Conservation (phyloP, 495 filamentous ascomycete genomes). For the Hyphodiscus hymeniophilus region DNA sequence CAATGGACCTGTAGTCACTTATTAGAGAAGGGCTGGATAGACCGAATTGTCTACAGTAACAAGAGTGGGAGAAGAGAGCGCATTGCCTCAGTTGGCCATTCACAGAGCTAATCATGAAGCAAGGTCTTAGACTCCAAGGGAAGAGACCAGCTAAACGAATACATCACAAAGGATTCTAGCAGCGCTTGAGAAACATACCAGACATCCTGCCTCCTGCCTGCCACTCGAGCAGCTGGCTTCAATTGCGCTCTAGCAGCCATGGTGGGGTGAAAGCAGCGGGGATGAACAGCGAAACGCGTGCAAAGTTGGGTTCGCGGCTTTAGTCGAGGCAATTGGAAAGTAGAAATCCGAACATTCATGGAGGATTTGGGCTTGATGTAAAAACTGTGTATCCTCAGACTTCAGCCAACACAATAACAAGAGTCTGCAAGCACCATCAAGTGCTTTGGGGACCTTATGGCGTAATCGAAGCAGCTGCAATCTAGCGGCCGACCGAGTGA, state of each 20-base stretch:
- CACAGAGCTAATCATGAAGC: background rate
- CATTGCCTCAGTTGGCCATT: background rate
- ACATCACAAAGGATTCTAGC: background rate
- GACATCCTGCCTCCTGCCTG: constrained; percentile 82
- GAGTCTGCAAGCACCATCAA: too few species aligned
- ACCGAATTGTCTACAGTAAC: background rate
- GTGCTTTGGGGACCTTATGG: too few species aligned
- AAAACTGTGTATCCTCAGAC: background rate
- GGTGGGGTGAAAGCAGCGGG: constrained; percentile 11
- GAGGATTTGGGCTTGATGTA: background rate
- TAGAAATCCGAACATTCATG: constrained; percentile 4
- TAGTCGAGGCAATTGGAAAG: background rate
- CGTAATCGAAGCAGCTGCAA: too few species aligned
- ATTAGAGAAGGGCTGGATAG: background rate
- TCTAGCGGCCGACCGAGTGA: too few species aligned
- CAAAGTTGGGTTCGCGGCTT: background rate
- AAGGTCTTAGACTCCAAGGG: too few species aligned
- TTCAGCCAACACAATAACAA: too few species aligned
- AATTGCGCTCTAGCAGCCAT: constrained; percentile 29
- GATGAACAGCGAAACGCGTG: background rate
- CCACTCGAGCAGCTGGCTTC: constrained; percentile 69
- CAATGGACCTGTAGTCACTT: constrained; percentile 59
- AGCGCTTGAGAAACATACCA: constrained; percentile 48
- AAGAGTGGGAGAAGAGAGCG: background rate
- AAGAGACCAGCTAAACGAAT: too few species aligned